Base-by-base conservation (phyloP, 1,284 basidiomycete genomes). In the Fomitiporia mediterranea region DNA sequence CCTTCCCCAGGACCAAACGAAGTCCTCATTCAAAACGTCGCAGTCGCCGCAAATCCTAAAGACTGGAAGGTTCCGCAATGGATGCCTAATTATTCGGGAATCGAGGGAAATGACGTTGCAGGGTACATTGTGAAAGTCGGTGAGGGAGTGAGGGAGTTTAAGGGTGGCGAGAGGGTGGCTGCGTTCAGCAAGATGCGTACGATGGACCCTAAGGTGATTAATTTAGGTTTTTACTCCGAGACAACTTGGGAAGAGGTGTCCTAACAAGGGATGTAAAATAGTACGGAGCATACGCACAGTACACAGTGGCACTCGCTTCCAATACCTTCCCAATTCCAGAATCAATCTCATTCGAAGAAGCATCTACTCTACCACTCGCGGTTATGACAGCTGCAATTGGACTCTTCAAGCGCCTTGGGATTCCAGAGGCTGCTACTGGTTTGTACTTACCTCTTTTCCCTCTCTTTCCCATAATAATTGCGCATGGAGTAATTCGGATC, bases 311-410 rank as follows among this genome's bases (percentile, higher is more conserved):
- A 17, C 47, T 57, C 37, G 19, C 38, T 4, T 30, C 40, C 37
- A 56, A 43, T 30, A 56, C 54, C 3, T 58, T 56, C 15, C 47
- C 34, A 13, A 23, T 58, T 17, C 50, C 49, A n/a, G 42, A 52
- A 13, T 40, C 30, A 27, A 52, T 34, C 13, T 57, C 67, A 2
- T 66, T 70, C 51, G 70, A 72, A 38, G 64, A 69, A 9, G 70
- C 68, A 0, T 60, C 66, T 2, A 67, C 69, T 0, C 40, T 71
- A 0, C 69, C 70, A 2, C 63, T 70, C 8, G 66, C 68, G 9
- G 62, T 65, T 52, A 64, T 64, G 58, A 72, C 70, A 3, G 70
- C 70, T 9, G 65, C 63, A 11, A 63, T 70, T 34, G 69, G 66
- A 3, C 60, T 69, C 17, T 67, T 63, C 57, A 60, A 56, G 43